Evolutionary conservation across 768 basidiomycete genomes (phyloP), one percentile per base, ranked within the genome.

Genomic region (Hygrophoropsis aurantiaca): DNA sequence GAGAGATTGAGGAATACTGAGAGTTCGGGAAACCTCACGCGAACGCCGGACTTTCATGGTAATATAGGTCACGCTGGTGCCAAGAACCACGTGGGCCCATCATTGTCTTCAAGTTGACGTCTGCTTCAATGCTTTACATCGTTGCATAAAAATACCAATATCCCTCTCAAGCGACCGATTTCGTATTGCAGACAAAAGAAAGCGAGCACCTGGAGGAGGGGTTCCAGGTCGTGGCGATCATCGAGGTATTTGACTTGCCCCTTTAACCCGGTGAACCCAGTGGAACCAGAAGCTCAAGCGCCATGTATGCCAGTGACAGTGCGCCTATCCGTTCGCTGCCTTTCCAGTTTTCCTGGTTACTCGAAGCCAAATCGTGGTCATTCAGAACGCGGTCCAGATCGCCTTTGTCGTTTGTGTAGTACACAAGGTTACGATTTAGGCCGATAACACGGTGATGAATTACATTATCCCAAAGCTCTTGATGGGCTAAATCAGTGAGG

Each of bases 161-260:
- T n/a, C n/a, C n/a, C n/a, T n/a, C n/a, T n/a, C n/a, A n/a, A n/a
- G n/a, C n/a, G n/a, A n/a, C n/a, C n/a, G n/a, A n/a, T n/a, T n/a
- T n/a, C n/a, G n/a, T n/a, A n/a, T n/a, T n/a, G 27, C 7, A 30
- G 27, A 51, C 54, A 52, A 9, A 58, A 34, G 46, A 51, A 64
- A 3, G 41, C 20, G 5, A 64, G 47, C 16, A 60, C 56, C 64
- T 67, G 69, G 3, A 58, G 42, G 36, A 68, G 63, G 10, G 70
- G 56, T 49, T 70, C 68, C n/a, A 57, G 27, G 33, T 70, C 67
- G 43, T 71, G 63, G 16, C 58, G 53, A 26, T 70, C n/a, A n/a
- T n/a, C 71, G 5, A 44, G 33, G 16, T 54, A 57, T n/a, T 40
- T 4, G 6, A 58, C 41, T 23, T 54, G 41, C 19, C 59, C 58